Conservation (phyloP, 306 rosid species). For the Rosa lucieae region DNA sequence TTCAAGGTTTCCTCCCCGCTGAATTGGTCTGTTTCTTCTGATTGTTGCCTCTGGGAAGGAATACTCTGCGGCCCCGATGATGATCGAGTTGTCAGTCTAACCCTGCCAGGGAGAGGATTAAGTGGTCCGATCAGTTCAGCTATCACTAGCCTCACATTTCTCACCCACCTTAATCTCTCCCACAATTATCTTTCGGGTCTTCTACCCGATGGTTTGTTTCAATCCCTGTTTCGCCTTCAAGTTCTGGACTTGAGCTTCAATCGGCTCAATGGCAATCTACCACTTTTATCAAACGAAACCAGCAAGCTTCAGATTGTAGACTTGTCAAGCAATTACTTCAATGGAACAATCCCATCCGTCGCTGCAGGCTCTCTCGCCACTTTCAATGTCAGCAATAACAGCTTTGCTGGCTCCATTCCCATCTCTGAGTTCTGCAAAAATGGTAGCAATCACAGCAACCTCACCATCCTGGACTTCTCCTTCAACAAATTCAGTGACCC, state of each 20-base stretch:
- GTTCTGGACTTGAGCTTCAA: constrained; percentile 19
- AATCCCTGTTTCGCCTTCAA: constrained; percentile 24
- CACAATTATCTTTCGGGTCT: constrained; percentile 51
- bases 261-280: constrained; percentile 43
- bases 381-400: constrained; percentile 85
- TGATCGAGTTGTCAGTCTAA: constrained; percentile 47
- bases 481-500: constrained; percentile 49
- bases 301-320: constrained; percentile 39
- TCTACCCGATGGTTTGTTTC: constrained; percentile 41
- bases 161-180: constrained; percentile 66
- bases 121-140: constrained; percentile 42
- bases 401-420: constrained; percentile 61
- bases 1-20: constrained; percentile 36
- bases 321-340: constrained; percentile 72
- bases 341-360: constrained; percentile 52
- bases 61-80: constrained; percentile 37
- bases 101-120: constrained; percentile 55
- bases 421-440: constrained; percentile 45
- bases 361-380: constrained; percentile 37
- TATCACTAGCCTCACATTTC: constrained; percentile 42
- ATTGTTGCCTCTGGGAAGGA: constrained; percentile 88
- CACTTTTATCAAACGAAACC: constrained; percentile 7
- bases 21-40: constrained; percentile 59
- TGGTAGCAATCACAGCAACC: constrained; percentile 17
- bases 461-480: constrained; percentile 65